These are phyloP conservation scores for Russula lepida DNA, from an alignment of 768 basidiomycete species.

Conservation along the genomic window DNA sequence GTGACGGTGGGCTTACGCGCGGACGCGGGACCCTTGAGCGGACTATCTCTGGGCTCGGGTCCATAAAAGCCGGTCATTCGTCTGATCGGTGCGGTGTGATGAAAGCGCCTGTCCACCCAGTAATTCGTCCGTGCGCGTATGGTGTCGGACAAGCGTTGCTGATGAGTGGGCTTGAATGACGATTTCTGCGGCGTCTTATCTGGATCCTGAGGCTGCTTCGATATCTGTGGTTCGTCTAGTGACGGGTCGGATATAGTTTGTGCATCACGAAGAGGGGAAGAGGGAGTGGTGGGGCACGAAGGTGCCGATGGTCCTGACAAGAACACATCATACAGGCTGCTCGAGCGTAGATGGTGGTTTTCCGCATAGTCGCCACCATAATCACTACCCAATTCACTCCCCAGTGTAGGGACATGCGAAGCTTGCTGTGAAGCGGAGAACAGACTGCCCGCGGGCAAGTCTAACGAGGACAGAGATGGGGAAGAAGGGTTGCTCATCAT, in stretches of 20 bases:
- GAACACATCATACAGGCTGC: slow-evolving; percentile 46
- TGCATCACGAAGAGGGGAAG: neutral
- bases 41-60: neutral
- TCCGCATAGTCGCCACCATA: slow-evolving; percentile 37
- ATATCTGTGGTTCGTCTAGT: slow-evolving; percentile 20
- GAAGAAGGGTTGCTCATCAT: slow-evolving; percentile 4
- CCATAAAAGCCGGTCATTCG: neutral
- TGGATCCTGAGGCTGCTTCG: slow-evolving; percentile 6
- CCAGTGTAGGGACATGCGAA: slow-evolving; percentile 34
- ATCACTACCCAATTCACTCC: slow-evolving; percentile 51
- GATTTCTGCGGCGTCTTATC: slow-evolving; percentile 20
- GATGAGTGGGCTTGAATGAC: slow-evolving; percentile 20
- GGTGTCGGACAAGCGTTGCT: slow-evolving; percentile 37
- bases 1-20: neutral
- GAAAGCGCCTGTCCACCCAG: slow-evolving; percentile 52
- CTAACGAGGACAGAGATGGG: slow-evolving; percentile 15
- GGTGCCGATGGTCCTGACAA: slow-evolving; percentile 19
- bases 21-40: neutral
- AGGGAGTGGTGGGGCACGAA: slow-evolving; percentile 22
- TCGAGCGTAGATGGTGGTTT: slow-evolving; percentile 42
- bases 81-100: slow-evolving; percentile 23
- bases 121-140: slow-evolving; percentile 49
- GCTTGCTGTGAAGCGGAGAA: neutral
- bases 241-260: slow-evolving; percentile 12
- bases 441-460: slow-evolving; percentile 10